phyloP scores from a whole-genome alignment of 2,329 filamentous ascomycete species.

The Gaeumannomyces sp. region DNA sequence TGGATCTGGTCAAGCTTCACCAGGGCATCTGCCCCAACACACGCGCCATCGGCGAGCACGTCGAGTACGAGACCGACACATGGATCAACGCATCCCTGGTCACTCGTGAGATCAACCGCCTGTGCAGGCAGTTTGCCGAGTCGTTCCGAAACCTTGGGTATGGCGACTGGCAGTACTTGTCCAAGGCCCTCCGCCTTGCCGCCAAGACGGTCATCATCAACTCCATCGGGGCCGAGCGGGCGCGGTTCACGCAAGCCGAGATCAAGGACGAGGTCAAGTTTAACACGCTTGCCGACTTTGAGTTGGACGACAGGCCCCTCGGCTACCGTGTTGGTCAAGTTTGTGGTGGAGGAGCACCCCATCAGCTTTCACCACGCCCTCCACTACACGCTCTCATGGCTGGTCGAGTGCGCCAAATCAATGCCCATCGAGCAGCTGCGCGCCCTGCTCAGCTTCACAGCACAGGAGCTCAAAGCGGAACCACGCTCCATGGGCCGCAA shows the following conservation, averaged over 20 bases:
- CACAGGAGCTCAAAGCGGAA: slow-evolving; percentile 61
- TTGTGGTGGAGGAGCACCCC: slow-evolving; percentile 78
- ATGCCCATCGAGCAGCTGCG: slow-evolving; percentile 63
- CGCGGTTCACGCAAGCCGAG: slow-evolving; percentile 78
- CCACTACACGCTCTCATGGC: slow-evolving; percentile 94
- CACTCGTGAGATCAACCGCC: slow-evolving; percentile 87
- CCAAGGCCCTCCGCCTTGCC: slow-evolving; percentile 64
- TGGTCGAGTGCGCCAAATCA: slow-evolving; percentile 80
- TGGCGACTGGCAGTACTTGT: slow-evolving; percentile 61
- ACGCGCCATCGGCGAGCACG: slow-evolving; percentile 86
- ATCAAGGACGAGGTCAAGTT: slow-evolving; percentile 82
- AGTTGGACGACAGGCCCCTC: slow-evolving; percentile 59
- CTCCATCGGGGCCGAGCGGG: slow-evolving; percentile 81
- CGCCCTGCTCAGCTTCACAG: slow-evolving; percentile 64
- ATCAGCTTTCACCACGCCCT: slow-evolving; percentile 98
- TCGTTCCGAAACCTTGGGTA: slow-evolving; percentile 67
- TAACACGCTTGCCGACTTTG: slow-evolving; percentile 69
- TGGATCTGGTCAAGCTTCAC: slow-evolving; percentile 91
- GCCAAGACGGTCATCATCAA: slow-evolving; percentile 83
- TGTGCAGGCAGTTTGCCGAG: slow-evolving; percentile 83
- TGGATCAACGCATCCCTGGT: slow-evolving; percentile 97
- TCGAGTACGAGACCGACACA: slow-evolving; percentile 96
- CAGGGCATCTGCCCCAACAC: slow-evolving; percentile 96
- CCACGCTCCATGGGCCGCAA: slow-evolving; percentile 56
- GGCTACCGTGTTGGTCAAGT: slow-evolving; percentile 71